Conservation (phyloP, 441 rosid genomes). For the Adansonia madagascariensis region DNA sequence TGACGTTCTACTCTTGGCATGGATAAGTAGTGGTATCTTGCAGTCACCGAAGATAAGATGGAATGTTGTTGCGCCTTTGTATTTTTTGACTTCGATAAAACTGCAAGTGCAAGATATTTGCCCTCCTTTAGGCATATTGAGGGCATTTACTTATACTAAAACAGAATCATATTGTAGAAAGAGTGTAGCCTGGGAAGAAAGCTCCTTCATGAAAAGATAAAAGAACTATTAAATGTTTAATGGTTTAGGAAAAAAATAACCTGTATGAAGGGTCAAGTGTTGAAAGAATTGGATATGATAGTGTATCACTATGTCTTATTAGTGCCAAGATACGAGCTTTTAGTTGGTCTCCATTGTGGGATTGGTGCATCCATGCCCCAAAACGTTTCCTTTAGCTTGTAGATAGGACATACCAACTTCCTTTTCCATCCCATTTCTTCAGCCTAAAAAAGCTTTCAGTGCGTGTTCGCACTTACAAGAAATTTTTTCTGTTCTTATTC, state of each 20-base stretch:
- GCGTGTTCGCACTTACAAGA: not conserved
- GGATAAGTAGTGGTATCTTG: not conserved
- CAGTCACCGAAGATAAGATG: not conserved
- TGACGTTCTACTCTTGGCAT: not conserved
- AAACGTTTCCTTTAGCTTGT: conserved; percentile 2
- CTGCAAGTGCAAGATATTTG: not conserved
- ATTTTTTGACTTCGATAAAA: not conserved
- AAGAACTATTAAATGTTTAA: not conserved
- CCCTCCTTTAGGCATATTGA: not conserved
- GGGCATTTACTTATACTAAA: not conserved
- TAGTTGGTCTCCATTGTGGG: conserved; percentile 15
- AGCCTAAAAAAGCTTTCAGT: not conserved
- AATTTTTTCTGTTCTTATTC: conserved; percentile 21
- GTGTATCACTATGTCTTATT: not conserved
- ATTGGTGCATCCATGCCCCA: not conserved
- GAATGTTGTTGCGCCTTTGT: not conserved
- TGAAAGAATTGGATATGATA: conserved; percentile 6
- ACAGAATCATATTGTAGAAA: conserved; percentile 3
- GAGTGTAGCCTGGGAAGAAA: conserved; percentile 3
- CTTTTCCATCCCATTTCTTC: conserved; percentile 1
- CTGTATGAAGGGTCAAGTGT: not conserved
- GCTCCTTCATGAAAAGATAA: conserved; percentile 6
- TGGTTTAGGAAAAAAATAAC: not conserved
- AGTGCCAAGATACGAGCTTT: not conserved
- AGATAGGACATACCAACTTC: not conserved